A percentile compares a stretch with the other conserved stretches of the same genome.
phyloP scores from a whole-genome alignment of 345 rosid species.

The Eucalyptus sp. region DNA sequence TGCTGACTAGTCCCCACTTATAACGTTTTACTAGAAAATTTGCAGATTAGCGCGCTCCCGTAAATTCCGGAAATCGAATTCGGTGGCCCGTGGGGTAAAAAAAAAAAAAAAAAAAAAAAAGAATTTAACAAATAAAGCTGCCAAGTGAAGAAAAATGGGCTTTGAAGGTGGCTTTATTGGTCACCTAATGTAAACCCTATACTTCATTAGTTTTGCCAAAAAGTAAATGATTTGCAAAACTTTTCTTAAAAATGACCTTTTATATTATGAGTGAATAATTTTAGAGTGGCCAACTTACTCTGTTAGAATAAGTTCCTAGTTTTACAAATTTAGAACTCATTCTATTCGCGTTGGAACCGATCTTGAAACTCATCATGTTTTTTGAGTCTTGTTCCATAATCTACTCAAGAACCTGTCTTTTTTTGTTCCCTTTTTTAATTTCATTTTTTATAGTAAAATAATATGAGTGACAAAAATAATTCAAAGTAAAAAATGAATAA shows the following conservation, averaged over 20 bases:
- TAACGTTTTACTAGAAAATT: background rate
- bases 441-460: background rate
- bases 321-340: no score
- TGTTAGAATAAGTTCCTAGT: background rate
- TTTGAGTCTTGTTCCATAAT: background rate
- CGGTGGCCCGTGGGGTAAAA: background rate
- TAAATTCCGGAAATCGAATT: background rate
- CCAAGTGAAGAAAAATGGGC: background rate
- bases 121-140: background rate
- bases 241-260: background rate
- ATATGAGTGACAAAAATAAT: background rate
- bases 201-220: background rate
- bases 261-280: background rate
- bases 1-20: background rate
- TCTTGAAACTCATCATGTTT: no score
- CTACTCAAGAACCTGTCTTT: no score
- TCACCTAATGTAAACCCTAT: background rate
- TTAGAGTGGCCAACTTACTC: no score
- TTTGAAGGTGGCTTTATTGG: background rate
- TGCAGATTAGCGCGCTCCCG: background rate
- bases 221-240: background rate
- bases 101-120: background rate
- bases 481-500: background rate
- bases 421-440: no score
- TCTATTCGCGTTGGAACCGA: fast-evolving